Base-by-base conservation (phyloP, 1,139 yeast species). In the Yamadazyma songkhlaensis region DNA sequence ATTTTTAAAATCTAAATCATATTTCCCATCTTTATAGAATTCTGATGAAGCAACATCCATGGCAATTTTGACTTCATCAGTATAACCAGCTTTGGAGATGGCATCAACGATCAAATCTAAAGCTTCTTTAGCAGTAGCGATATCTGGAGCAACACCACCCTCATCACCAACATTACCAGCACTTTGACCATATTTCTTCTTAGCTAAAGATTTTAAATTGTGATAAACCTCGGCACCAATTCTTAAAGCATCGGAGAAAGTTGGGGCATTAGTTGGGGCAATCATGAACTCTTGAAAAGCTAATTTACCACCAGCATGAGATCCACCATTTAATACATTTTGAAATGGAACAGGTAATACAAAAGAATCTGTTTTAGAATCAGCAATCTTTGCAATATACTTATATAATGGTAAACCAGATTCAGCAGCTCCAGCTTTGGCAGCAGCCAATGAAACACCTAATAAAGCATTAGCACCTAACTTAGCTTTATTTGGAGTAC, bases 111-210 rank as follows among this genome's bases (percentile, higher is more conserved):
- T 85, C 67, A 87, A 81, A 74, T 87, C 95, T 55, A 87, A 74
- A 52, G 96, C 96, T 75, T 87, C 96, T 67, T 79, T 84, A 59
- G 96, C 86, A 54, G 94, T 79, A 50, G 81, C 77, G 54, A 87
- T 80, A 69, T 85, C 82, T 65, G 96, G 96, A 56, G 96, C 96
- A 72, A 87, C 94, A 77, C 96, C 96, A 80, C 96, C 96, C 76
- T 87, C 96, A 72, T 87, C 96, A 77, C 96, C 96, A 62, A 87
- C 96, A 76, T 87, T 87, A 70, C 94, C 95, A 58, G 96, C 96
- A 46, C 90, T 81, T 59, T 83, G 80, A 62, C 96, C 96, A 79
- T 87, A 87, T 67, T 73, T 76, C 81, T 84, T 78, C 80, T 84
- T 84, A 64, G 95, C 81, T 59, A 84, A 73, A 48, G 85, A 67